phyloP scores from a whole-genome alignment of 805 yeast genomes.

The Metschnikowia henanensis region DNA sequence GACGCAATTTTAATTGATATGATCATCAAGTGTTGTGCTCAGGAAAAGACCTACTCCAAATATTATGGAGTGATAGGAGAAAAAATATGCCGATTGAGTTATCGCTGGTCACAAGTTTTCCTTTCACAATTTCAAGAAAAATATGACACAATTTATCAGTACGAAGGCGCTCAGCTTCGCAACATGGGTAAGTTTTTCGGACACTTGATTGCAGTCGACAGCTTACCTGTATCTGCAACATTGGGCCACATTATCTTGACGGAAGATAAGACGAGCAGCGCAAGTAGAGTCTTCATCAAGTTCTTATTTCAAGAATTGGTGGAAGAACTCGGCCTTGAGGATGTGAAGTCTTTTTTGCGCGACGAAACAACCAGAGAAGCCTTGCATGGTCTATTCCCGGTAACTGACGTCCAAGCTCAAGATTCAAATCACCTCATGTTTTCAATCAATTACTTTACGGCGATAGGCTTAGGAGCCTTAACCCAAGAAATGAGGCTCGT shows the following conservation, averaged over 20 bases:
- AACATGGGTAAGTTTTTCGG: constrained; percentile 88
- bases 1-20: constrained; percentile 57
- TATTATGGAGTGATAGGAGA: constrained; percentile 79
- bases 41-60: constrained; percentile 84
- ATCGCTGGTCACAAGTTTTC: constrained; percentile 60
- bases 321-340: constrained; percentile 66
- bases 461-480: constrained; percentile 81
- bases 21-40: constrained; percentile 77
- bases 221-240: constrained; percentile 57
- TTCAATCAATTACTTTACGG: constrained; percentile 88
- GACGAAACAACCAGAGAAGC: constrained; percentile 53
- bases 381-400: constrained; percentile 66
- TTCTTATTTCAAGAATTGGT: constrained; percentile 77
- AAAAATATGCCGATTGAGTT: constrained; percentile 51
- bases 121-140: constrained; percentile 51
- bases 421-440: constrained; percentile 62
- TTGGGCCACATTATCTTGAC: constrained; percentile 58
- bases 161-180: constrained; percentile 71
- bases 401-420: constrained; percentile 24
- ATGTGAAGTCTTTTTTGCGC: constrained; percentile 46
- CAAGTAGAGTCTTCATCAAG: constrained; percentile 78
- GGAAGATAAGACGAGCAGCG: constrained; percentile 73
- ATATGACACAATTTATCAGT: constrained; percentile 60
- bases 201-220: constrained; percentile 70
- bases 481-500: constrained; percentile 79